Evolutionary conservation across 169 alveolate species (phyloP).

Genomic region (Eimeria praecox): DNA sequence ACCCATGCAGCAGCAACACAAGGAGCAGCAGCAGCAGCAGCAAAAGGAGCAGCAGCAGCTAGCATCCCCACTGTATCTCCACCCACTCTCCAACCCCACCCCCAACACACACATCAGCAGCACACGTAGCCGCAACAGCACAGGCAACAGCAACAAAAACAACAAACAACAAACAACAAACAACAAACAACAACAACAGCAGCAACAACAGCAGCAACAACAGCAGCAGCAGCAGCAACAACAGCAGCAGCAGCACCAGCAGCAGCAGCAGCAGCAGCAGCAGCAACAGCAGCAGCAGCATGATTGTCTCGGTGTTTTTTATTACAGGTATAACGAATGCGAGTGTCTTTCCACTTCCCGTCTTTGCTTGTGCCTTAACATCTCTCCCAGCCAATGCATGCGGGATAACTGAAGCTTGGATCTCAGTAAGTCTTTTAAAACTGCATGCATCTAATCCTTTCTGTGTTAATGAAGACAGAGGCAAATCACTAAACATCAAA

Average conservation of each 20-base stretch:
- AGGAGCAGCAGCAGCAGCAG: constrained; percentile 1
- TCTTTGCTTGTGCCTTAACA: constrained; percentile 85
- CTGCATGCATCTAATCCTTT: constrained; percentile 91
- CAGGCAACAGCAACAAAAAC: neutral
- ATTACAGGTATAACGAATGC: constrained; percentile 94
- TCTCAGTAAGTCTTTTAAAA: constrained; percentile 92
- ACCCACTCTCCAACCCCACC: too few species aligned
- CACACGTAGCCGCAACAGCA: neutral
- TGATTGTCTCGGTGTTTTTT: neutral
- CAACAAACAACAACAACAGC: neutral
- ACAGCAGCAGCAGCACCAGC: neutral
- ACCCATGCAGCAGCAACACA: neutral
- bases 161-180: neutral
- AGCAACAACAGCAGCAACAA: neutral
- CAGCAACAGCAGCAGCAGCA: neutral
- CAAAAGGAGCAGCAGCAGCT: neutral
- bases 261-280: neutral
- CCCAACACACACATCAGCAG: neutral
- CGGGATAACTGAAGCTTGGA: constrained; percentile 93
- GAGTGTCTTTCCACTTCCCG: constrained; percentile 97
- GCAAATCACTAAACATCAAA: constrained; percentile 91
- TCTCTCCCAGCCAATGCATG: constrained; percentile 96
- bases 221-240: neutral
- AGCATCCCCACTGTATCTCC: too few species aligned
- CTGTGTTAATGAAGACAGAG: constrained; percentile 90